phyloP scores from a whole-genome alignment of 2,329 filamentous ascomycete species.

The Botrytis aclada region DNA sequence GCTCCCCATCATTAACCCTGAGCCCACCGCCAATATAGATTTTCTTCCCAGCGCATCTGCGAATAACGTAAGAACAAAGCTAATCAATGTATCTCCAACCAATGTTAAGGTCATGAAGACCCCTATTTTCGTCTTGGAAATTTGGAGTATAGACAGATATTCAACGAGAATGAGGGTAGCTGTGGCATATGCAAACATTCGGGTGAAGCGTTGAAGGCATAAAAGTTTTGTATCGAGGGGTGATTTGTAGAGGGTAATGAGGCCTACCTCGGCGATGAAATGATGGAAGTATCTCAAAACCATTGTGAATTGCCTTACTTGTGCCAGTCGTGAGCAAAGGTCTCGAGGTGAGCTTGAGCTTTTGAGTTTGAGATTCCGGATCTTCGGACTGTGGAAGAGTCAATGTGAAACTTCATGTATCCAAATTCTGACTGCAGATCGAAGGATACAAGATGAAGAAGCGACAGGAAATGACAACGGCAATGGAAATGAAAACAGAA shows the following conservation, averaged over 20 bases:
- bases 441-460: background rate
- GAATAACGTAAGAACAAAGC: slow-evolving; percentile 55
- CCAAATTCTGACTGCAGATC: background rate
- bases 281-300: slow-evolving; percentile 23
- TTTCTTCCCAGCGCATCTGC: slow-evolving; percentile 57
- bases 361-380: background rate
- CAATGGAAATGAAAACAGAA: background rate
- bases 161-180: slow-evolving; percentile 56
- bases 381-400: background rate
- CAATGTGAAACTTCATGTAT: background rate
- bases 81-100: slow-evolving; percentile 56
- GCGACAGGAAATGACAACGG: no score
- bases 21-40: slow-evolving; percentile 52
- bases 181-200: slow-evolving; percentile 61
- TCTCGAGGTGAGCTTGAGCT: background rate
- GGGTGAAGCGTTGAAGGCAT: slow-evolving; percentile 56
- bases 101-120: slow-evolving; percentile 66
- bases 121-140: slow-evolving; percentile 52
- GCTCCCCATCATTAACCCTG: slow-evolving; percentile 53
- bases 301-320: slow-evolving; percentile 22
- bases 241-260: slow-evolving; percentile 44
- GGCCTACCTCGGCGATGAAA: slow-evolving; percentile 44
- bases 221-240: slow-evolving; percentile 54
- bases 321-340: background rate
- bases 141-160: slow-evolving; percentile 50